Conservation (phyloP, 2,329 filamentous ascomycete genomes). For the Fusarium falciforme region DNA sequence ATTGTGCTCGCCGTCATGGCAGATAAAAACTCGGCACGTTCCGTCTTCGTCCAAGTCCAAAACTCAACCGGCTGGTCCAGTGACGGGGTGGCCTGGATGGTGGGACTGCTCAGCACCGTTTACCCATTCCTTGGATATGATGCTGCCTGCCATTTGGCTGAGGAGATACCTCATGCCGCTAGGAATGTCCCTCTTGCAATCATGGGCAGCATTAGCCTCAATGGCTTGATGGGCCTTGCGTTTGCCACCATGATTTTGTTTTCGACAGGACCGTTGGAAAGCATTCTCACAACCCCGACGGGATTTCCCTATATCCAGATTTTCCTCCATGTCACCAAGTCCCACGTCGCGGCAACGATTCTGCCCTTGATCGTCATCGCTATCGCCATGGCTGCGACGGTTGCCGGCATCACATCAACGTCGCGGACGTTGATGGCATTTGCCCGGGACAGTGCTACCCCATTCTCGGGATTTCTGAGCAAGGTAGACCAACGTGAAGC, state of each 20-base stretch:
- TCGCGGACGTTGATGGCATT: constrained; percentile 7
- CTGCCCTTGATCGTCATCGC: not conserved
- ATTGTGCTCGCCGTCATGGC: constrained; percentile 47
- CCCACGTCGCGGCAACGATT: not conserved
- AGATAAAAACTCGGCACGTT: constrained; percentile 41
- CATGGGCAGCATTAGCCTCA: constrained; percentile 3
- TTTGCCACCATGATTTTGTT: constrained; percentile 4
- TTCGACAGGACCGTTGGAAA: not conserved
- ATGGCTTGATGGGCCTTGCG: constrained; percentile 1
- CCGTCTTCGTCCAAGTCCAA: constrained; percentile 47
- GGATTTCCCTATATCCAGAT: constrained; percentile 11
- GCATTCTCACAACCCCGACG: not conserved
- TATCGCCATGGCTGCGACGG: constrained; percentile 5
- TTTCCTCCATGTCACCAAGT: not conserved
- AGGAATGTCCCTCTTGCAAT: constrained; percentile 4
- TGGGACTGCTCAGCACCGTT: constrained; percentile 47
- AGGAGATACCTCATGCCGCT: constrained; percentile 7
- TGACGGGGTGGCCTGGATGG: constrained; percentile 48
- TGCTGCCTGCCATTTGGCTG: constrained; percentile 1
- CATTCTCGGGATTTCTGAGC: not conserved
- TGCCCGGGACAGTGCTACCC: not conserved
- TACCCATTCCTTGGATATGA: constrained; percentile 43
- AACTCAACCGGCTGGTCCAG: constrained; percentile 49
- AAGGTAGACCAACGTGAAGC: not conserved
- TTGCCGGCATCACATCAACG: not conserved